These are phyloP conservation scores for Cryoendolithus antarcticus DNA, from an alignment of 2,329 filamentous ascomycete genomes.

Conservation along the genomic window DNA sequence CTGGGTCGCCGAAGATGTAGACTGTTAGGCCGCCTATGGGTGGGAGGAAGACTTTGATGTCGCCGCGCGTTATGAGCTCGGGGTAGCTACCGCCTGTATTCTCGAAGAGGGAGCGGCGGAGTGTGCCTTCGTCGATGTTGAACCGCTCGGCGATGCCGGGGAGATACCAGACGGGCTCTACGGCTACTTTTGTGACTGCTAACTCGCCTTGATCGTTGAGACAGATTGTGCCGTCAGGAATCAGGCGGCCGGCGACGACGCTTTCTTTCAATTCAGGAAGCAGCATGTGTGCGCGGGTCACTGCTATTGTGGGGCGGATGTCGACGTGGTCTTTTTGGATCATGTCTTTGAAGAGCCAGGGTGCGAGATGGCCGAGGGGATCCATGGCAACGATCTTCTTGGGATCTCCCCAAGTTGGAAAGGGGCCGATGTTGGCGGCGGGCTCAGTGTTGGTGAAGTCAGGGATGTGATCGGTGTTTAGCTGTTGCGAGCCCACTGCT, in stretches of 20 bases:
- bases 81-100: constrained; percentile 94
- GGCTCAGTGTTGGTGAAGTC: constrained; percentile 81
- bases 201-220: constrained; percentile 77
- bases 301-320: constrained; percentile 72
- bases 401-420: constrained; percentile 75
- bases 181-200: constrained; percentile 89
- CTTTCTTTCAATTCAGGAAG: constrained; percentile 89
- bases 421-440: constrained; percentile 76
- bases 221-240: constrained; percentile 77
- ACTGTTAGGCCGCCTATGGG: constrained; percentile 93
- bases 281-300: constrained; percentile 91
- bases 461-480: constrained; percentile 68
- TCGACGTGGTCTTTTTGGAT: constrained; percentile 72
- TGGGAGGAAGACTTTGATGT: constrained; percentile 91
- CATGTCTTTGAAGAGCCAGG: constrained; percentile 68
- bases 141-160: constrained; percentile 72
- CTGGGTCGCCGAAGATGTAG: constrained; percentile 91
- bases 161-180: constrained; percentile 64
- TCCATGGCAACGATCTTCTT: constrained; percentile 98
- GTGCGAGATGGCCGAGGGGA: constrained; percentile 76
- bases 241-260: constrained; percentile 63
- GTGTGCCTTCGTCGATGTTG: constrained; percentile 80
- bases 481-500: constrained; percentile 80
- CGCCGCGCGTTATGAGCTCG: constrained; percentile 84
- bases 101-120: constrained; percentile 82